A percentile compares a stretch with the other conserved stretches of the same genome.
These are phyloP conservation scores for Gloeopeniophorella convolvens DNA, from an alignment of 768 basidiomycete genomes.

Conservation along the genomic window DNA sequence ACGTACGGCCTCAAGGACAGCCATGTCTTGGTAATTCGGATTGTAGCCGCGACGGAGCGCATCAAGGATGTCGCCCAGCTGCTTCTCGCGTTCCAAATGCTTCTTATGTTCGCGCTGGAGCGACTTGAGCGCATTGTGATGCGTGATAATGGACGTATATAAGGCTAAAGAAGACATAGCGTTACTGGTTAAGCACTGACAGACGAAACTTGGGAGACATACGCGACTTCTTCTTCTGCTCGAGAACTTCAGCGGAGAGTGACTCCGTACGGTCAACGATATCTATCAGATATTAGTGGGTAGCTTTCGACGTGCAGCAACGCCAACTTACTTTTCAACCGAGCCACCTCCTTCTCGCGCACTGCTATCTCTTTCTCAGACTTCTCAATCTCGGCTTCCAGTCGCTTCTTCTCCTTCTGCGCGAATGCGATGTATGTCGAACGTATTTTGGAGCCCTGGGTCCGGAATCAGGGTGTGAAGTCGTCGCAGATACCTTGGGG, in stretches of 20 bases:
- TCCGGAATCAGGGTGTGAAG: not conserved
- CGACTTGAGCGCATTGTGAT: conserved; percentile 69
- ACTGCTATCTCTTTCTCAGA: conserved; percentile 51
- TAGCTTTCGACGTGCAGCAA: not conserved
- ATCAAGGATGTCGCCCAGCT: conserved; percentile 78
- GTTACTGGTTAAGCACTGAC: conserved; percentile 1
- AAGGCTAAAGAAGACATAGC: conserved; percentile 48
- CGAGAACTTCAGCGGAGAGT: conserved; percentile 70
- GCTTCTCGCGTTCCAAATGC: conserved; percentile 66
- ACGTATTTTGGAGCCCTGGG: conserved; percentile 86
- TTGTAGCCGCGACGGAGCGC: conserved; percentile 83
- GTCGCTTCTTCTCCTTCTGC: conserved; percentile 78
- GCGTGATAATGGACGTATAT: conserved; percentile 65
- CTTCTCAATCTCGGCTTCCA: conserved; percentile 57
- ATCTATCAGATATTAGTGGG: conserved; percentile 39
- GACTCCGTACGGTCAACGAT: conserved; percentile 74
- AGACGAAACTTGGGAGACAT: conserved; percentile 26
- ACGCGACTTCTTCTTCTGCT: conserved; percentile 86
- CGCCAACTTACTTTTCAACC: conserved; percentile 51
- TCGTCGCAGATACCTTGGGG: not conserved
- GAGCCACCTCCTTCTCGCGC: conserved; percentile 65
- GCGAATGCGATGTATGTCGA: conserved; percentile 83
- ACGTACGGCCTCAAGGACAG: conserved; percentile 91
- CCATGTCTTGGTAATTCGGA: conserved; percentile 99
- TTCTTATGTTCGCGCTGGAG: conserved; percentile 67